phyloP scores from a whole-genome alignment of 1,139 yeast species.

The Debaryomyces coudertii region DNA sequence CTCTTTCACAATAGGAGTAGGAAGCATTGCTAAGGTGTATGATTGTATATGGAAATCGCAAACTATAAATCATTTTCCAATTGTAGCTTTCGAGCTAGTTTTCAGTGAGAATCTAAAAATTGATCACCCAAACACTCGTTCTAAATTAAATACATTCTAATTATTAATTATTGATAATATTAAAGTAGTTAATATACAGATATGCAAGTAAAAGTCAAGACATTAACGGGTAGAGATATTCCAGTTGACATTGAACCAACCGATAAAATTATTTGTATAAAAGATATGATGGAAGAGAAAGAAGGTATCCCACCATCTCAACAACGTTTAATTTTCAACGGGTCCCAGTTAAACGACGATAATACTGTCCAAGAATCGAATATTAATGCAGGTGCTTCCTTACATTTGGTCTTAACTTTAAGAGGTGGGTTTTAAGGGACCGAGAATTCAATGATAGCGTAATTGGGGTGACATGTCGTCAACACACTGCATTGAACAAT shows the following conservation, averaged over 20 bases:
- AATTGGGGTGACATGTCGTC: neutral
- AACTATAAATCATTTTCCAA: neutral
- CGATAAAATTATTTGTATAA: slow-evolving; percentile 78
- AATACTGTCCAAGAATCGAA: slow-evolving; percentile 70
- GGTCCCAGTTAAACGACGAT: slow-evolving; percentile 88
- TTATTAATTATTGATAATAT: neutral
- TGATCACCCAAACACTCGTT: neutral
- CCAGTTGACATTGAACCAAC: slow-evolving; percentile 77
- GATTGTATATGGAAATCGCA: neutral
- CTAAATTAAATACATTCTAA: neutral
- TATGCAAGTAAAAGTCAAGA: slow-evolving; percentile 73
- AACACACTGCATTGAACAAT: neutral
- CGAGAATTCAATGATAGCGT: neutral
- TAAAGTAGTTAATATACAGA: neutral
- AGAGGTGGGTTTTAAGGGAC: slow-evolving; percentile 65
- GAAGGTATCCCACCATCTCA: slow-evolving; percentile 98
- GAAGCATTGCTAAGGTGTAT: slow-evolving; percentile 31
- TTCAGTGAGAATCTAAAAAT: slow-evolving; percentile 3
- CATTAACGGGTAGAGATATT: slow-evolving; percentile 84
- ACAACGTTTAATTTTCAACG: slow-evolving; percentile 87
- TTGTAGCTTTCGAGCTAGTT: neutral
- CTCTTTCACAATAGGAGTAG: slow-evolving; percentile 40
- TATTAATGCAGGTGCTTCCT: slow-evolving; percentile 71
- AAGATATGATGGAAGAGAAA: slow-evolving; percentile 92
- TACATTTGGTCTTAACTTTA: slow-evolving; percentile 86